Base-by-base conservation (phyloP, 2,329 filamentous ascomycete species). In the Nemania sp. region DNA sequence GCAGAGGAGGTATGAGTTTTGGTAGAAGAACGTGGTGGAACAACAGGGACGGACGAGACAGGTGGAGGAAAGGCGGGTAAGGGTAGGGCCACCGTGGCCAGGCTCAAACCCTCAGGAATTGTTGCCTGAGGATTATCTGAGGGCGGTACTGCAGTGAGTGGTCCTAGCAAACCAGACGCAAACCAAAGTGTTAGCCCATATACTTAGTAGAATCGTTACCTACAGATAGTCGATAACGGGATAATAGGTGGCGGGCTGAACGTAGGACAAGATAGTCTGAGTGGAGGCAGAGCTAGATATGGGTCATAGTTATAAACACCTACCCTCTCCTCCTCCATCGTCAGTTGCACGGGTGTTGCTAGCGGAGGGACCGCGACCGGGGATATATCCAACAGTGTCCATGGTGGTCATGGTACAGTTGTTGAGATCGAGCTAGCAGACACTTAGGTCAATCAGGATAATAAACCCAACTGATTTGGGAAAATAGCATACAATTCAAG, bases 101-200 rank as follows among this genome's bases (percentile, higher is more conserved):
- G 35, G 29, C 52, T 57, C 32, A 41, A 61, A 58, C 62, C 59
- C 68, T 66, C 62, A 64, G 66, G 22, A 64, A 38, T 59, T 41
- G 41, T 52, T 51, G 38, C 62, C 54, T 61, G 62, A 62, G 55
- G 66, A 32, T 64, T 55, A 11, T 32, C 45, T 59, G 58, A 35
- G 58, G 59, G 8, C 38, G 22, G 32, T 8, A 20, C 55, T 5
- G 53, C 3, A 38, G 62, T 62, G 43, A 51, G 15, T 8, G 43
- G 27, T 35, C 58, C 69, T 66, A 63, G 20, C 1, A 58, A 56
- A 27, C 45, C 51, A 62, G 49, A 20, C 24, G 49, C 32, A 64
- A 57, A 15, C 29, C 35, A n/a, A 29, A 45, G 15, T 51, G 45
- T 71, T 41, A 68, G 70, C 52, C 35, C 43, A 32, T 6, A 32